These are phyloP conservation scores for Nicotiana obtusifolia DNA, from an alignment of 257 asterid genomes.

Conservation along the genomic window DNA sequence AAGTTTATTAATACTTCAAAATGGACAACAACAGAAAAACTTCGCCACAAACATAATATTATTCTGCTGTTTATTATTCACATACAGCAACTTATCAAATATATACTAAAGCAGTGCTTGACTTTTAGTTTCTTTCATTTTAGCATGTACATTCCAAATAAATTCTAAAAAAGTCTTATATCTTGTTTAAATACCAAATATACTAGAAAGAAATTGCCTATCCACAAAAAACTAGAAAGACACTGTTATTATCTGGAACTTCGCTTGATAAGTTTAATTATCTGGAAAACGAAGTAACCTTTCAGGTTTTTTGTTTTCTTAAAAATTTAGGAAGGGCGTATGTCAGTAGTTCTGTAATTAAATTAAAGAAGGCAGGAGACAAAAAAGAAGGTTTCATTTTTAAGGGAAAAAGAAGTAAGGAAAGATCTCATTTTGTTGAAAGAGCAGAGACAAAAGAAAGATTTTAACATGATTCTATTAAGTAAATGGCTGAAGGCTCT, in stretches of 20 bases:
- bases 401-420: too few species aligned
- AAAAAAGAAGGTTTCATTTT: not conserved
- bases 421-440: too few species aligned
- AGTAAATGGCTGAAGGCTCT: too few species aligned
- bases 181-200: not conserved
- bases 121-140: not conserved
- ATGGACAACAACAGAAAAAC: not conserved
- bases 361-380: not conserved
- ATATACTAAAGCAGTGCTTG: not conserved
- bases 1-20: constrained; percentile 1
- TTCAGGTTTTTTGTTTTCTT: not conserved
- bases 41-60: not conserved
- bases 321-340: not conserved
- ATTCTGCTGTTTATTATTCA: not conserved
- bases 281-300: not conserved
- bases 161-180: not conserved
- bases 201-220: not conserved
- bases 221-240: not conserved
- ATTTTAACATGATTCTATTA: too few species aligned
- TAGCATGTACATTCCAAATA: not conserved
- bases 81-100: not conserved
- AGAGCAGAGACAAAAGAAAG: too few species aligned
- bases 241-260: not conserved
- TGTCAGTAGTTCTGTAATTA: not conserved
- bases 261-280: not conserved